A percentile compares a stretch with the other conserved stretches of the same genome.
These are phyloP conservation scores for Cyberlindnera xylosilytica DNA, from an alignment of 805 yeast genomes.

Conservation along the genomic window DNA sequence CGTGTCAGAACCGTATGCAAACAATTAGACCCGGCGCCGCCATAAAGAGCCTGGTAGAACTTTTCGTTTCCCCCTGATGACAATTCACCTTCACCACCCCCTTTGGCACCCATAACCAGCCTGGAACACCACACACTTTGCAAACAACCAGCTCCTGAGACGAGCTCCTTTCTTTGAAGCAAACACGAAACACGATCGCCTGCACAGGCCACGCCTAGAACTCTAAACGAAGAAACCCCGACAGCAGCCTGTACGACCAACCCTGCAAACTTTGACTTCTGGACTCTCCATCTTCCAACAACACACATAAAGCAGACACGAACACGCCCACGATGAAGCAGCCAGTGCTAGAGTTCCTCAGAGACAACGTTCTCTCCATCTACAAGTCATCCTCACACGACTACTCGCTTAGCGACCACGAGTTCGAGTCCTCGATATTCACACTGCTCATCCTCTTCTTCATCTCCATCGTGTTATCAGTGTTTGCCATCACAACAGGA, in stretches of 20 bases:
- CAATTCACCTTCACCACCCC: too few species aligned
- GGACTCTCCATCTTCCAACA: too few species aligned
- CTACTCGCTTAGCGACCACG: conserved; percentile 16
- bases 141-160: too few species aligned
- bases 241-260: too few species aligned
- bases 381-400: conserved; percentile 17
- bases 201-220: too few species aligned
- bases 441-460: conserved; percentile 18
- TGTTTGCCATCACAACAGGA: conserved; percentile 11
- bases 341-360: conserved; percentile 5
- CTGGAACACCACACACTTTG: too few species aligned
- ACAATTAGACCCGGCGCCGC: background rate
- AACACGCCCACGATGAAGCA: conserved; percentile 1
- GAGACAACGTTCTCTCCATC: conserved; percentile 13
- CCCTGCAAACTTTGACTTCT: too few species aligned
- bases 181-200: too few species aligned
- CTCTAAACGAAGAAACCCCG: too few species aligned
- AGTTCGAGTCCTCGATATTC: conserved; percentile 13
- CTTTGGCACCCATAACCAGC: too few species aligned
- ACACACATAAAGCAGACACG: background rate
- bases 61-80: too few species aligned
- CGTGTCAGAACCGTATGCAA: background rate
- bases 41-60: background rate
- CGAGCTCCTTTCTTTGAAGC: too few species aligned
- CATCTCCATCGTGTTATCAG: conserved; percentile 13